Evolutionary conservation across 2,329 filamentous ascomycete genomes (phyloP).

Genomic region (Allantophomopsis lycopodina): DNA sequence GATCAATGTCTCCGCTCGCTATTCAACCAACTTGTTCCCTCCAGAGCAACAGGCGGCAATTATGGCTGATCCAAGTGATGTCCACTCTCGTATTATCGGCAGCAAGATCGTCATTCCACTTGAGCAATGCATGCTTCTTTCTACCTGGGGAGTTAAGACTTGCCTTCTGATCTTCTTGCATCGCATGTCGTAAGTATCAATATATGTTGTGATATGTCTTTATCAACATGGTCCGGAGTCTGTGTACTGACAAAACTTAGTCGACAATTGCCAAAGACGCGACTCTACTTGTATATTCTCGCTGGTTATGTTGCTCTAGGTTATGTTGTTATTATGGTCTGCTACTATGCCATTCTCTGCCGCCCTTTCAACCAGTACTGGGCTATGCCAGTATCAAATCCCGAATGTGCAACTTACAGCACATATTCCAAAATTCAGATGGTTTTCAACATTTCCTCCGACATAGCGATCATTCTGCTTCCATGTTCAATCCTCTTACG

Average conservation of each 20-base stretch:
- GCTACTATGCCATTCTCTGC: conserved; percentile 28
- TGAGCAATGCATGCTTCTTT: conserved; percentile 32
- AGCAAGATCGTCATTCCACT: conserved; percentile 33
- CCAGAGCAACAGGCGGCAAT: conserved; percentile 18
- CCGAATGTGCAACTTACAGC: conserved; percentile 37
- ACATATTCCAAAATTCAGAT: conserved; percentile 41
- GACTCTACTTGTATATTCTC: conserved; percentile 28
- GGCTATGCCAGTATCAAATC: conserved; percentile 35
- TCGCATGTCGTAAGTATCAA: conserved; percentile 8
- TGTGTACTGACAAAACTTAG: conserved; percentile 2
- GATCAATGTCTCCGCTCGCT: conserved; percentile 21
- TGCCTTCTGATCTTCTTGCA: conserved; percentile 33
- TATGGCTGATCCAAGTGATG: conserved; percentile 21
- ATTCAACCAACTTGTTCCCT: conserved; percentile 24
- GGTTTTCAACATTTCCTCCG: conserved; percentile 40
- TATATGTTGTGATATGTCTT: not conserved
- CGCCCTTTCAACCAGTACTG: conserved; percentile 40
- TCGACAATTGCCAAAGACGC: conserved; percentile 4
- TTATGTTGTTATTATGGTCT: conserved; percentile 21
- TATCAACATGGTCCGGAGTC: not conserved
- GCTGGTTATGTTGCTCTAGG: conserved; percentile 30
- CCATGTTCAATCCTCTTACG: conserved; percentile 36
- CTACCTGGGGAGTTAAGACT: conserved; percentile 36
- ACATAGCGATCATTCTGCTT: conserved; percentile 38
- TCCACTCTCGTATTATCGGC: conserved; percentile 26